Base-by-base conservation (phyloP, 805 yeast species). In the Cyberlindnera mycetangii region DNA sequence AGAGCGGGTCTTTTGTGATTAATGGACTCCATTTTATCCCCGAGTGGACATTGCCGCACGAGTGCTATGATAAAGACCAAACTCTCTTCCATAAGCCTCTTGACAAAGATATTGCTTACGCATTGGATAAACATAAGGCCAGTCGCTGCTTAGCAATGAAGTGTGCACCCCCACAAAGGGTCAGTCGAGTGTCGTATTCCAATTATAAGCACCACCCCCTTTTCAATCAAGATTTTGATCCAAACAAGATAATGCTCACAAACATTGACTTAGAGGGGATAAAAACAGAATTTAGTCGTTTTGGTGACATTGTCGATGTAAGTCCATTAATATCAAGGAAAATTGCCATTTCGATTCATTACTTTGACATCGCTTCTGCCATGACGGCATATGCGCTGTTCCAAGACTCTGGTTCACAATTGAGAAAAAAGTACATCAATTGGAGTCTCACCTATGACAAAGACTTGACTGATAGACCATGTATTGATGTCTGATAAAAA, bases 361-460 rank as follows among this genome's bases (percentile, higher is more conserved):
- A 71, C 59, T 71, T 70, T 39, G 82, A 82, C 52, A 72, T 83
- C 5, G 60, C 73, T 28, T 67, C 80, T 14, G 86, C 93, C 0
- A 74, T 85, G 19, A 56, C 60, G 7, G 88, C 84, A 3, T 82
- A 80, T 60, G 62, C 64, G 25, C 71, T 67, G 30, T 71, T 74
- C 48, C 71, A 67, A 19, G 50, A 60, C 24, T 55, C 60, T 16
- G 50, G 49, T 8, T 61, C 76, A 1, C 43, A 32, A 3, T 53
- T 82, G 52, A 56, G 67, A 42, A 52, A 51, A 5, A 78, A 73
- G 52, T 85, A 81, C 54, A 60, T 59, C 10, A 75, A 68, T 5
- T 86, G 93, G 93, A 62, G 70, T 7, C 63, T 82, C 2, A 75
- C 81, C 79, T 86, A 77, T 52, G 86, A 84, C 0, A 74, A 72